Conservation (phyloP, 805 yeast genomes). For the Candida nonsorbophila region DNA sequence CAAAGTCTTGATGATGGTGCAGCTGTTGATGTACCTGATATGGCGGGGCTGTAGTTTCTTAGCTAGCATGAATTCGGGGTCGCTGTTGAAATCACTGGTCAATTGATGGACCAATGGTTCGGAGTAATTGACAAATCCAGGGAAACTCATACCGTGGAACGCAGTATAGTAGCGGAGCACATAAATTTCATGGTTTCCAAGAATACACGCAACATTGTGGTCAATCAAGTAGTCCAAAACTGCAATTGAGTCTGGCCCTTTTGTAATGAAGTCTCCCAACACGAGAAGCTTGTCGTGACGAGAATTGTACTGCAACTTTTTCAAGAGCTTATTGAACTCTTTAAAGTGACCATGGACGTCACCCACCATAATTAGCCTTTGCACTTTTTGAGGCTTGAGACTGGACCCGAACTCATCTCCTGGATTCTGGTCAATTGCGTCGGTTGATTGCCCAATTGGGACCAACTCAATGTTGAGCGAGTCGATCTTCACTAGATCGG, state of each 20-base stretch:
- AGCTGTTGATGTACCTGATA: slow-evolving; percentile 50
- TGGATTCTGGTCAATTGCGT: slow-evolving; percentile 1
- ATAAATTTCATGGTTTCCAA: slow-evolving; percentile 87
- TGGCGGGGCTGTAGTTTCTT: slow-evolving; percentile 55
- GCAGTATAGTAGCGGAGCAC: slow-evolving; percentile 61
- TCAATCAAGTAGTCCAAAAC: slow-evolving; percentile 63
- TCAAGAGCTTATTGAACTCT: slow-evolving; percentile 49
- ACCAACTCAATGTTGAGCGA: slow-evolving; percentile 17
- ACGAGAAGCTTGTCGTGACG: slow-evolving; percentile 56
- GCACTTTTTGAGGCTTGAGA: slow-evolving; percentile 11
- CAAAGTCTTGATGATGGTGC: slow-evolving; percentile 59
- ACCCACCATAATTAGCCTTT: slow-evolving; percentile 67
- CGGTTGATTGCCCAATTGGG: slow-evolving; percentile 19
- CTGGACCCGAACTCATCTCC: slow-evolving; percentile 1
- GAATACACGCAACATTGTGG: slow-evolving; percentile 60
- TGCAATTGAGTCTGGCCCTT: slow-evolving; percentile 71
- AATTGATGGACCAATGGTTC: slow-evolving; percentile 3
- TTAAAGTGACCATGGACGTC: slow-evolving; percentile 81
- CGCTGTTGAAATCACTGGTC: slow-evolving; percentile 18
- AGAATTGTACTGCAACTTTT: slow-evolving; percentile 41
- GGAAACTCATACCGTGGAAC: slow-evolving; percentile 44
- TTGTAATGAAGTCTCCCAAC: slow-evolving; percentile 80
- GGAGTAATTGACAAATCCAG: slow-evolving; percentile 15
- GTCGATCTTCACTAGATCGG: slow-evolving; percentile 18
- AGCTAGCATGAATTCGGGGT: slow-evolving; percentile 43